Conservation (phyloP, 768 basidiomycete species). For the Inosperma sp. region DNA sequence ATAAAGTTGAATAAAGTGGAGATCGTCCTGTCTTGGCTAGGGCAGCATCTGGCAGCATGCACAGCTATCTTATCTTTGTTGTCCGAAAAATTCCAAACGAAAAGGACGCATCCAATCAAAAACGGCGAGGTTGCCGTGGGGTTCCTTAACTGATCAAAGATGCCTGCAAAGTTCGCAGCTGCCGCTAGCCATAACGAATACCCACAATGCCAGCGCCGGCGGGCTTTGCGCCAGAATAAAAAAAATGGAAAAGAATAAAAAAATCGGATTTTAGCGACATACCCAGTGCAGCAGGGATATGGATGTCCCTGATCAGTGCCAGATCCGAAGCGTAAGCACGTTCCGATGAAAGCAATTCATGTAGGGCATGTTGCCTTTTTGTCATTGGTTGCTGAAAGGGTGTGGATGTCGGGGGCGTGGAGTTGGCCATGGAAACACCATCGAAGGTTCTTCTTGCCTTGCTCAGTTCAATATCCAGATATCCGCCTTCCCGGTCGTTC, state of each 20-base stretch:
- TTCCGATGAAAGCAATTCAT: constrained; percentile 75
- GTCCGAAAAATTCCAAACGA: too few species aligned
- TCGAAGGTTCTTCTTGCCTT: background rate
- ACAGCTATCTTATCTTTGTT: too few species aligned
- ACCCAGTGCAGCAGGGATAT: constrained; percentile 77
- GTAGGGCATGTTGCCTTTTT: constrained; percentile 73
- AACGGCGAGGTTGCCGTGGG: too few species aligned
- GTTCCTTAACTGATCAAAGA: too few species aligned
- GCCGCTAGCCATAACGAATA: too few species aligned
- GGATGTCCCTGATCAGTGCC: constrained; percentile 69
- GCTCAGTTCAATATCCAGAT: constrained; percentile 7
- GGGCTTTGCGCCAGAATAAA: background rate
- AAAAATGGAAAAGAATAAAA: background rate
- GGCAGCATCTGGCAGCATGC: too few species aligned
- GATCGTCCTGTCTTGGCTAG: too few species aligned
- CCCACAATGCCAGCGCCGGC: too few species aligned
- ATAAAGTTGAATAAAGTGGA: too few species aligned
- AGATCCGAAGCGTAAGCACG: constrained; percentile 82
- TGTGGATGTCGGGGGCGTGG: constrained; percentile 6
- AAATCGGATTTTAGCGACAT: constrained; percentile 25
- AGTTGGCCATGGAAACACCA: constrained; percentile 1
- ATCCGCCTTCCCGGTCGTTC: background rate
- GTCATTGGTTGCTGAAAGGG: constrained; percentile 35
- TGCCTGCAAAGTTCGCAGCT: too few species aligned
- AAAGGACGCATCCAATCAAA: too few species aligned